Conservation (phyloP, 139 green algal genomes). For the Spirogloea muscicola region DNA sequence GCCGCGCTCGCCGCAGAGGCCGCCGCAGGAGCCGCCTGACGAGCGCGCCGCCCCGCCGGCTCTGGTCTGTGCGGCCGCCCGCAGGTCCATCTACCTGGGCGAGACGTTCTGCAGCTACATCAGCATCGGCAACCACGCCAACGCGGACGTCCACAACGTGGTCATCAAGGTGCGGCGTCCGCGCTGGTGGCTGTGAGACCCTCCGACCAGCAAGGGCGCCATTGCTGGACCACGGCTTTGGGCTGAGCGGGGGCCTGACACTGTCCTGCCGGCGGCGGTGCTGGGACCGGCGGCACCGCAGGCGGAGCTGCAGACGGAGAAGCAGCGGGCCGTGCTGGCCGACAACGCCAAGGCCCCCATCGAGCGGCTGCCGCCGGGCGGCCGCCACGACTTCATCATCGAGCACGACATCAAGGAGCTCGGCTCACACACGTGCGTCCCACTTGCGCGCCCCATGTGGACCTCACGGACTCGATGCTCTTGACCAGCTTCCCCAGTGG, state of each 20-base stretch:
- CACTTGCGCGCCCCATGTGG: background rate
- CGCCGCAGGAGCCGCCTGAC: background rate
- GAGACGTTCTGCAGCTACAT: slow-evolving; percentile 57
- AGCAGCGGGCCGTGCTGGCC: slow-evolving; percentile 32
- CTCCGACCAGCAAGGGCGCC: too few relatives aligned
- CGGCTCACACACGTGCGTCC: slow-evolving; percentile 57
- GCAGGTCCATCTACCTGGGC: slow-evolving; percentile 51
- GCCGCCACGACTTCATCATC: slow-evolving; percentile 58
- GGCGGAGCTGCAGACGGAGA: slow-evolving; percentile 52
- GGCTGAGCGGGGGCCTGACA: too few relatives aligned
- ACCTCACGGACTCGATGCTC: background rate
- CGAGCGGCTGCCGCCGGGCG: slow-evolving; percentile 46
- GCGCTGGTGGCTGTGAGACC: too few relatives aligned
- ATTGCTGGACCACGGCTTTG: too few relatives aligned
- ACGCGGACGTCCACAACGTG: slow-evolving; percentile 9
- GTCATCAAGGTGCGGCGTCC: slow-evolving; percentile 44
- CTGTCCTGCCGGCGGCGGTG: too few relatives aligned
- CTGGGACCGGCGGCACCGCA: slow-evolving; percentile 2
- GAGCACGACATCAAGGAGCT: slow-evolving; percentile 64
- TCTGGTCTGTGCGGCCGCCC: too few relatives aligned
- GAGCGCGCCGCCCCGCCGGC: too few relatives aligned
- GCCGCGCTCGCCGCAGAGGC: too few relatives aligned
- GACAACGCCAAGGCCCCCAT: slow-evolving; percentile 42
- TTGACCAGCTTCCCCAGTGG: background rate
- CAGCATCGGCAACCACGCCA: slow-evolving; percentile 42